Percentiles rank a stretch among this genome's conserved stretches.
Conservation (phyloP, 768 basidiomycete species). For the Jaapia argillacea region DNA sequence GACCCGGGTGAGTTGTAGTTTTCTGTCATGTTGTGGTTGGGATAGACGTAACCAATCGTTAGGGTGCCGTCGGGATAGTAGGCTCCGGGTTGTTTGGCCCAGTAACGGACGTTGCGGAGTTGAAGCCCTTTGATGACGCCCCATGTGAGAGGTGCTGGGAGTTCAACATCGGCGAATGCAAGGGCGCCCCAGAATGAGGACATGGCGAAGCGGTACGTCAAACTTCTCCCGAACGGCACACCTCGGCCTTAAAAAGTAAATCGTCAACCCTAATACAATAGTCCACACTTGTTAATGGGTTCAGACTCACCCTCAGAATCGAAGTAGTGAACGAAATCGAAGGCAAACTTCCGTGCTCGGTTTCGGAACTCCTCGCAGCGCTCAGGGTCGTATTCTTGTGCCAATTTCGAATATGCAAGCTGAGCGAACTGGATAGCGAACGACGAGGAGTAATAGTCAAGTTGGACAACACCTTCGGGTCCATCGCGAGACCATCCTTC, state of each 20-base stretch:
- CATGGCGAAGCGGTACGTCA: constrained; percentile 78
- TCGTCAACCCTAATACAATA: constrained; percentile 1
- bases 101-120: constrained; percentile 63
- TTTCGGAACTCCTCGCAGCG: constrained; percentile 57
- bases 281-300: too few species aligned
- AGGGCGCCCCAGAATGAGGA: constrained; percentile 71
- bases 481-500: constrained; percentile 74
- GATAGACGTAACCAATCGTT: constrained; percentile 62
- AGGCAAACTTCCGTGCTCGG: constrained; percentile 50
- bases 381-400: constrained; percentile 48
- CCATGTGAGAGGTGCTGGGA: constrained; percentile 63
- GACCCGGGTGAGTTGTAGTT: constrained; percentile 76
- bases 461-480: constrained; percentile 66
- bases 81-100: constrained; percentile 54
- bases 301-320: constrained; percentile 48
- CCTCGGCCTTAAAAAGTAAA: constrained; percentile 41
- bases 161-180: constrained; percentile 60
- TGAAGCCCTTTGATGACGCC: constrained; percentile 67
- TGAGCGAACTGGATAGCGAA: constrained; percentile 75
- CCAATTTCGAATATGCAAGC: constrained; percentile 59
- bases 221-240: constrained; percentile 66
- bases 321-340: constrained; percentile 70
- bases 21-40: constrained; percentile 67
- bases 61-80: constrained; percentile 56
- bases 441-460: constrained; percentile 72